Evolutionary conservation across 768 basidiomycete genomes (phyloP), one percentile per base, ranked within the genome.

Genomic region (Clitopilus hobsonii): DNA sequence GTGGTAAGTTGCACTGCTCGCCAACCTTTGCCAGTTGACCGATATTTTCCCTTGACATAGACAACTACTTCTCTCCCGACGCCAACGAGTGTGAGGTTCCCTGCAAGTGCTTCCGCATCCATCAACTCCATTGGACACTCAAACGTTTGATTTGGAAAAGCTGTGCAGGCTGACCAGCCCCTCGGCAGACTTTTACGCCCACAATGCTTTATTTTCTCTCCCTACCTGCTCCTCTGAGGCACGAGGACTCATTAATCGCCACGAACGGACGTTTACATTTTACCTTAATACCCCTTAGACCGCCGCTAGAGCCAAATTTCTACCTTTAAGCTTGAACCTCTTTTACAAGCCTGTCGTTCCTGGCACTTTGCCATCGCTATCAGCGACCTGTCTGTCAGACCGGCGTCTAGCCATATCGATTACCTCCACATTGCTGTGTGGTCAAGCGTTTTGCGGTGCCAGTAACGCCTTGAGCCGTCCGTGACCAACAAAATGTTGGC

Each of bases 41-140:
- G 24, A 16, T 27, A 22, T 49, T 23, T 10, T 27, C 22, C 48
- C 48, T 23, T 24, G 20, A 38, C 18, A 20, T 14, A 49, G 48
- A 49, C 22, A 5, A 20, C 48, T 5, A 18, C n/a, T 3, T 58
- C 60, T 23, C 57, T 61, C 23, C 53, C 57, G 47, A 58, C 60
- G 47, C 60, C 60, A 13, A 56, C 36, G 32, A 61, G 57, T 52
- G 53, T 55, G 25, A 52, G 52, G 29, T 58, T 61, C 53, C 27
- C 55, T 25, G 53, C 41, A 18, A 56, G 57, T 48, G 45, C 30
- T 23, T 49, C 60, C 22, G 57, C 47, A 48, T 61, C 60, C 27
- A 54, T 58, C 53, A 49, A 36, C 49, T 61, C 60, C 24, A 51
- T 55, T 20, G 55, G 47, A 23, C 60, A 30, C 14, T 56, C 57